A percentile compares a stretch with the other conserved stretches of the same genome.
Conservation (phyloP, 2,329 filamentous ascomycete genomes). For the Aspergillus sp. region DNA sequence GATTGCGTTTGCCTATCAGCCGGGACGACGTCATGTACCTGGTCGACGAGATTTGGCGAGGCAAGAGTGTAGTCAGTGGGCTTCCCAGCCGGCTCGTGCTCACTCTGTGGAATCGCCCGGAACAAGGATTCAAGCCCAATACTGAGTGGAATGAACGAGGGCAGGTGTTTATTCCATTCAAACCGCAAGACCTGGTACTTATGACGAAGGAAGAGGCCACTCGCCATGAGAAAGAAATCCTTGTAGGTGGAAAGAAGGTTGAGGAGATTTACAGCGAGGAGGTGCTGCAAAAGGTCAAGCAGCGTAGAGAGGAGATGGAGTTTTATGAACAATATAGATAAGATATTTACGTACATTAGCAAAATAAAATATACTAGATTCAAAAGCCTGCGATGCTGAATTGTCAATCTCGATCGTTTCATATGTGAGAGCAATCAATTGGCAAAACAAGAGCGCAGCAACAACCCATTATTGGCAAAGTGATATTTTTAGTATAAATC, state of each 20-base stretch:
- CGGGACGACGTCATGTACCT: constrained; percentile 83
- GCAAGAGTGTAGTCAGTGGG: constrained; percentile 80
- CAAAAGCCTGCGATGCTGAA: no score
- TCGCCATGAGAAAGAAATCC: constrained; percentile 77
- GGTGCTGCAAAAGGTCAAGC: constrained; percentile 69
- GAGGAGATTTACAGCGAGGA: constrained; percentile 76
- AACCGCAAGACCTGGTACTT: constrained; percentile 74
- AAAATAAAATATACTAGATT: not conserved
- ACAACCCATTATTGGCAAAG: not conserved
- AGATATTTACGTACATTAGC: constrained; percentile 1
- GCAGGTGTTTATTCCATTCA: constrained; percentile 75
- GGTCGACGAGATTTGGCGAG: constrained; percentile 84
- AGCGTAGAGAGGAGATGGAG: constrained; percentile 69
- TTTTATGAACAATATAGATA: constrained; percentile 54
- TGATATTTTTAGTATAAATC: not conserved
- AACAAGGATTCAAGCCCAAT: constrained; percentile 63
- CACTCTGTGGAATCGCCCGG: constrained; percentile 77
- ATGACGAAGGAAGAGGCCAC: constrained; percentile 92
- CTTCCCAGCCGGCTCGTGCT: constrained; percentile 78
- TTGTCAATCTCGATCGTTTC: not conserved
- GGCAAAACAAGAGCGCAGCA: not conserved
- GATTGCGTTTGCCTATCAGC: constrained; percentile 78
- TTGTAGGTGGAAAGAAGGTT: constrained; percentile 68
- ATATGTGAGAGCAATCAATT: not conserved
- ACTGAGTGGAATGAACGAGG: constrained; percentile 62